phyloP scores from a whole-genome alignment of 2,329 filamentous ascomycete species.

The Aspergillus sp. region DNA sequence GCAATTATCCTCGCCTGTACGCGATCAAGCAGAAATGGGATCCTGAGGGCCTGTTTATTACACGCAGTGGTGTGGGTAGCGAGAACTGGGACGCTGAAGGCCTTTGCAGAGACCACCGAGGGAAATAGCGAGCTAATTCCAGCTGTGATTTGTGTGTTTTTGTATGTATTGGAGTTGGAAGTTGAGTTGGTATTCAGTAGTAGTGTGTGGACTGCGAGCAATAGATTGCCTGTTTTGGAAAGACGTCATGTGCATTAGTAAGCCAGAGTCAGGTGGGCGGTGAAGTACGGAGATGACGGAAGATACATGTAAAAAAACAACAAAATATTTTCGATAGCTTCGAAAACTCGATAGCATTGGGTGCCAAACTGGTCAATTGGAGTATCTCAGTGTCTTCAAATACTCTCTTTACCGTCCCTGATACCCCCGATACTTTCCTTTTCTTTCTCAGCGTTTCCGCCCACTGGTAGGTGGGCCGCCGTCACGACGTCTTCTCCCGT shows the following conservation, averaged over 20 bases:
- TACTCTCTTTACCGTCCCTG: not conserved
- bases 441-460: not conserved
- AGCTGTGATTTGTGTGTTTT: not conserved
- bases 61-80: constrained; percentile 12
- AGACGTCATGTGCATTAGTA: constrained; percentile 1
- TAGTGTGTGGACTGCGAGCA: not conserved
- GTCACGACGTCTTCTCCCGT: constrained; percentile 20
- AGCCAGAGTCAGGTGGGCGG: constrained; percentile 12
- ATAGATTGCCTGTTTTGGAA: not conserved
- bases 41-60: constrained; percentile 8
- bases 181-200: not conserved
- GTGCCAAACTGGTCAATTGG: constrained; percentile 3
- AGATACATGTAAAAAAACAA: constrained; percentile 11
- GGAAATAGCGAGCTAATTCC: not conserved
- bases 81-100: constrained; percentile 16
- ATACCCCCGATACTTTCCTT: not conserved
- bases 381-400: not conserved
- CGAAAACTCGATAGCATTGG: not conserved
- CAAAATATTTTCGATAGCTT: constrained; percentile 7
- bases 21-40: constrained; percentile 20
- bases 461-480: constrained; percentile 14
- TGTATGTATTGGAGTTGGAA: not conserved
- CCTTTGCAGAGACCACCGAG: constrained; percentile 1
- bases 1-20: constrained; percentile 19
- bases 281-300: constrained; percentile 6